Evolutionary conservation across 805 yeast species (phyloP), one percentile per base, ranked within the genome.

Genomic region (Saccharomycopsis babjevae): DNA sequence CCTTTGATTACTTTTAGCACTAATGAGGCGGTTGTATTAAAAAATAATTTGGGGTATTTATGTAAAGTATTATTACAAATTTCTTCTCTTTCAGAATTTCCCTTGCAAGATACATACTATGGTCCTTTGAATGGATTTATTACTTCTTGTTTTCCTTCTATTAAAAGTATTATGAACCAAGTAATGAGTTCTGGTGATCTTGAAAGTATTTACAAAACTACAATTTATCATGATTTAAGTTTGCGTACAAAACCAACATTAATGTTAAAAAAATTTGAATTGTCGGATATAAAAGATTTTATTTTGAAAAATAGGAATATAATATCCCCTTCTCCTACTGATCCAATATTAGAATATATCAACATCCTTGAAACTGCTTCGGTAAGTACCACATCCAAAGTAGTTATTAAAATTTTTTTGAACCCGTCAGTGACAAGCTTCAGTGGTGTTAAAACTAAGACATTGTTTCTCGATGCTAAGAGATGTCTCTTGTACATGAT

Each of bases 41-140:
- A 60, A 30, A 77, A 79, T 57, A 90, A 89, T 68, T 72, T 90
- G 61, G 68, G 72, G 20, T 81, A 81, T 59, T 74, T 89, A 50
- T 74, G 83, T 46, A 78, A 83, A 59, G 83, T 87, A 11, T 67
- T 90, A 59, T 74, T 79, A 39, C 96, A 89, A 70, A 70, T 88
- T 30, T 83, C 87, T 25, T 70, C 83, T 3, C 82, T 89, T 84
- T 78, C 80, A 65, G 82, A 87, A 1, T 90, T 90, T 72, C 80
- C 79, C 11, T 65, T 73, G 0, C 77, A 77, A 22, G 83, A 87
- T 66, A 81, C 85, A 57, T 90, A 83, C 70, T 72, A 88, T 66
- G 91, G 88, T 68, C 96, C 96, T 0, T 75, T 89, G 68, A 88
- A 88, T 70, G 93, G 88, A 52, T 88, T 83, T 67, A 78, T 90